Conservation (phyloP, 2,329 filamentous ascomycete genomes). For the Huntiella moniliformis region DNA sequence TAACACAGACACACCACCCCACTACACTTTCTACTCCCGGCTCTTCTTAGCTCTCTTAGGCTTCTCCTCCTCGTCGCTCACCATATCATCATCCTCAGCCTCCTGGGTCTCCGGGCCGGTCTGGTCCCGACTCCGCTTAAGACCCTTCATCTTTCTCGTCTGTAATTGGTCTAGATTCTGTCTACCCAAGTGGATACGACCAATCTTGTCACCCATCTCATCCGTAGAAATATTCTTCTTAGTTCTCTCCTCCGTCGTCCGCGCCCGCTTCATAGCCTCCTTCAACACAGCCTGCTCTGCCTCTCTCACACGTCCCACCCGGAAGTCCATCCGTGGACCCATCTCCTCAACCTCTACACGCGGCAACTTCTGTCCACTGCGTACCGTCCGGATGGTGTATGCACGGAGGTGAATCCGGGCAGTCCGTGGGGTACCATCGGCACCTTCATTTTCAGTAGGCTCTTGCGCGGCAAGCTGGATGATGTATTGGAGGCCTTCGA, state of each 20-base stretch:
- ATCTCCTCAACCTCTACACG: conserved; percentile 90
- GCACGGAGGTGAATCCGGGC: conserved; percentile 50
- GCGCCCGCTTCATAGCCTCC: conserved; percentile 75
- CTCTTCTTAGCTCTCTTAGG: conserved; percentile 17
- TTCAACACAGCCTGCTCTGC: conserved; percentile 66
- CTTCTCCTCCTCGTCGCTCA: conserved; percentile 19
- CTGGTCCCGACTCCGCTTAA: conserved; percentile 64
- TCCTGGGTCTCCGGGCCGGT: conserved; percentile 21
- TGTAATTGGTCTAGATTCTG: conserved; percentile 78
- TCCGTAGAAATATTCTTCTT: conserved; percentile 97
- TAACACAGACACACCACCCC: background rate
- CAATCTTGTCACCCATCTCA: conserved; percentile 87
- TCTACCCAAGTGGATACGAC: conserved; percentile 75
- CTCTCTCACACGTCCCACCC: conserved; percentile 61
- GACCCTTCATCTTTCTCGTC: conserved; percentile 97
- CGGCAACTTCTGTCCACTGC: conserved; percentile 69
- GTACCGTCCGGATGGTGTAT: conserved; percentile 74
- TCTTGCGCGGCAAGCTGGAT: conserved; percentile 66
- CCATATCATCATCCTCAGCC: conserved; percentile 21
- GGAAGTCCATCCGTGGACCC: conserved; percentile 83
- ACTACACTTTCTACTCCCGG: conserved; percentile 4
- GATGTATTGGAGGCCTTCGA: conserved; percentile 85
- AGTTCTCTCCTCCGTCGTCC: conserved; percentile 51
- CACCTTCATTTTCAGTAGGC: conserved; percentile 21
- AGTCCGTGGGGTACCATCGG: conserved; percentile 25